Evolutionary conservation across 2,329 filamentous ascomycete genomes (phyloP).

Genomic region (Trichoderma koningiopsis): DNA sequence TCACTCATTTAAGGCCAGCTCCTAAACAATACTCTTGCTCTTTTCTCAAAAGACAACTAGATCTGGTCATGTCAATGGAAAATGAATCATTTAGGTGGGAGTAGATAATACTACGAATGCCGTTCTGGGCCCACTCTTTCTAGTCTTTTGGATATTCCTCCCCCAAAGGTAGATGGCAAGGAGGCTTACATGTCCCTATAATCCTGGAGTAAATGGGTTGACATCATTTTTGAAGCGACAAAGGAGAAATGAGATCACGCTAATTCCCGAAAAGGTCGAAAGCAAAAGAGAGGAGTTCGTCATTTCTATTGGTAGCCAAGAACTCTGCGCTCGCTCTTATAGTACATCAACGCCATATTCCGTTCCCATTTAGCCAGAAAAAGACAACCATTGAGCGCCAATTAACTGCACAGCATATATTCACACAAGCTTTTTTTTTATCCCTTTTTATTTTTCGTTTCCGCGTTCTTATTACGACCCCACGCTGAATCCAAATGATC

Average conservation of each 20-base stretch:
- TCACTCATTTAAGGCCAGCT: neutral
- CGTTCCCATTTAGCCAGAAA: neutral
- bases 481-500: constrained; percentile 61
- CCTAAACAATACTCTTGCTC: fast-evolving
- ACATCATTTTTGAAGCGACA: neutral
- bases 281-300: neutral
- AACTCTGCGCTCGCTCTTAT: constrained; percentile 6
- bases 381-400: neutral
- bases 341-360: constrained; percentile 17
- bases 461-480: constrained; percentile 42
- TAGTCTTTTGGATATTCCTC: neutral
- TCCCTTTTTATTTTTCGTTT: too few species aligned
- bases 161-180: neutral
- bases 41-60: neutral
- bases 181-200: neutral
- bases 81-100: neutral
- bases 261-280: neutral
- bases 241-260: neutral
- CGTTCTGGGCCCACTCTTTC: neutral
- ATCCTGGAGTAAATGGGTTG: neutral
- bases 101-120: neutral
- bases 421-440: neutral
- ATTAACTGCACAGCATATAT: neutral
- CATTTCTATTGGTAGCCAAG: constrained; percentile 8
- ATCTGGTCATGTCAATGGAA: neutral